Evolutionary conservation across 192 early-diverging fungal genomes (phyloP), one percentile per base, ranked within the genome.

Genomic region (Rhizophagus sp.): DNA sequence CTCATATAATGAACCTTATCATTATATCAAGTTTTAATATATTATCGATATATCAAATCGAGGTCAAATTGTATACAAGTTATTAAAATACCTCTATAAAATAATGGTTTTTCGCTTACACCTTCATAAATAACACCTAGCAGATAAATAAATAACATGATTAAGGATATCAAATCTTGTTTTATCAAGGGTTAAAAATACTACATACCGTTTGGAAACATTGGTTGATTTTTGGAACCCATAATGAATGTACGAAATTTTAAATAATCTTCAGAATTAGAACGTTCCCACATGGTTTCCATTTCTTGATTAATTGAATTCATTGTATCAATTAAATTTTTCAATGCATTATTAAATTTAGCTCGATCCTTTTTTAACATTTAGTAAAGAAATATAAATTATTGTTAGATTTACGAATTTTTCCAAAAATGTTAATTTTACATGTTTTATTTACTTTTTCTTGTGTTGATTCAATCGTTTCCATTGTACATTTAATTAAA

Each of bases 201-300:
- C 30, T 30, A 12, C 49, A 24, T 52, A 74, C 73, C 95, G 36
- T 92, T 88, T 78, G 91, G 94, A 88, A 97, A 97, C 94, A 97
- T 96, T 68, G 94, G 90, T 89, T 95, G 93, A 82, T 93, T 92
- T 86, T 93, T 94, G 71, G 91, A 92, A 9, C 95, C 96, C 91
- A 94, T 95, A 73, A 97, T 95, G 83, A 95, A 97, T 2, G 96
- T 96, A n/a, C 95, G 87, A 89, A 96, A 97, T 83, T 94, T 92
- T 57, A 91, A 82, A 68, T 97, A 96, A 76, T 95, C 95, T 4
- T 81, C 85, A 30, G 93, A 88, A 27, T 88, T 76, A 27, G 87
- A 89, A n/a, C 88, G 84, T 68, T 85, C 83, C 91, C 95, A 93
- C 89, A 96, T 96, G 39, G 88, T 89, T 47, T 95, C 91, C 93